Conservation (phyloP, 495 filamentous ascomycete genomes). For the Talaromyces trachyspermus region DNA sequence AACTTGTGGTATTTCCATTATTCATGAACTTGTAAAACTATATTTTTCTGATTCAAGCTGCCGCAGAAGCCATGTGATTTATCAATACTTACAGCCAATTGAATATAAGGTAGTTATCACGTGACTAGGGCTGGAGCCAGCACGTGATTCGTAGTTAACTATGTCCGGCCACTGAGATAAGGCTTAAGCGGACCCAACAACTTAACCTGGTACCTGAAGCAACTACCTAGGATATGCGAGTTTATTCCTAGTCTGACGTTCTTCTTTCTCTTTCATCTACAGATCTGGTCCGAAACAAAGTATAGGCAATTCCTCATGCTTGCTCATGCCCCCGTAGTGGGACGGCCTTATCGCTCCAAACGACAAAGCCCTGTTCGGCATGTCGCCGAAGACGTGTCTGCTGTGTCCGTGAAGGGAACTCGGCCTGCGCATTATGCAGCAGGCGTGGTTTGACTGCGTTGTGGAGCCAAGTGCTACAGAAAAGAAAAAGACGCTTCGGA, state of each 20-base stretch:
- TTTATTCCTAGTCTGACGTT: not conserved
- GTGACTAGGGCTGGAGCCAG: too few species aligned
- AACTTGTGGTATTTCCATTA: not conserved
- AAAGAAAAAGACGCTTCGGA: constrained; percentile 5
- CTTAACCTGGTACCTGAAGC: too few species aligned
- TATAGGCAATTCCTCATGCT: constrained; percentile 1
- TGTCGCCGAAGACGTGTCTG: constrained; percentile 3
- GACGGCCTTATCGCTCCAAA: constrained; percentile 4
- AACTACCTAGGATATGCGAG: not conserved
- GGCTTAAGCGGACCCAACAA: not conserved
- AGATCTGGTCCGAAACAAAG: not conserved
- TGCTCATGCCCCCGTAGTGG: constrained; percentile 4
- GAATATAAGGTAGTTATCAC: too few species aligned
- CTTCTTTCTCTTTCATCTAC: constrained; percentile 3
- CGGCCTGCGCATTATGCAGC: constrained; percentile 1
- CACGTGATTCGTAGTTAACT: too few species aligned
- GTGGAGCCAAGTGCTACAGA: constrained; percentile 4
- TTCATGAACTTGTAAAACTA: not conserved
- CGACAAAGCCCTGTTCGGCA: constrained; percentile 3
- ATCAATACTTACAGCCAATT: too few species aligned
- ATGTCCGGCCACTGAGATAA: constrained; percentile 3
- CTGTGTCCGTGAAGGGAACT: constrained; percentile 4
- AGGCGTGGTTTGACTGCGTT: constrained; percentile 6
- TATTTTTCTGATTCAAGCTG: too few species aligned
- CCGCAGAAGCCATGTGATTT: too few species aligned